A percentile compares a stretch with the other conserved stretches of the same genome.
Conservation (phyloP, 371 early-diverging fungal species). For the Sporodiniella umbellata region DNA sequence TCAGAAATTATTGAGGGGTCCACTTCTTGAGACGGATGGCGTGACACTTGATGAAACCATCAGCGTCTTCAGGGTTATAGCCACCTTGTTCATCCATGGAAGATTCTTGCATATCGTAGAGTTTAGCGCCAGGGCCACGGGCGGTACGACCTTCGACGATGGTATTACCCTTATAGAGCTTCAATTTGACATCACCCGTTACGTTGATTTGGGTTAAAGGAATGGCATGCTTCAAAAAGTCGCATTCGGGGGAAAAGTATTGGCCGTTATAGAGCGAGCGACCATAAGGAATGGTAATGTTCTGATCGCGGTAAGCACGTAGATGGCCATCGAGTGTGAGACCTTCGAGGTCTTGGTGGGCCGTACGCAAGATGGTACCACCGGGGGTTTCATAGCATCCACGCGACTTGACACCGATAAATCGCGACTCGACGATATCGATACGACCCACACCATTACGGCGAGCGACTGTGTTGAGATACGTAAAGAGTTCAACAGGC, state of each 20-base stretch:
- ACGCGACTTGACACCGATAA: conserved; percentile 97
- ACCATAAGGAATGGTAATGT: conserved; percentile 74
- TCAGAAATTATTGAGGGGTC: conserved; percentile 36
- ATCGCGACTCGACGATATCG: conserved; percentile 97
- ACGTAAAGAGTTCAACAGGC: conserved; percentile 85
- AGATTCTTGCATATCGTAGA: conserved; percentile 93
- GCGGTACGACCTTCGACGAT: conserved; percentile 86
- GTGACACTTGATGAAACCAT: conserved; percentile 96
- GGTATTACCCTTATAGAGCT: conserved; percentile 95
- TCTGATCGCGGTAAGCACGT: conserved; percentile 87
- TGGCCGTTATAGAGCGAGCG: conserved; percentile 89
- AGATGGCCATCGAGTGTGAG: conserved; percentile 93
- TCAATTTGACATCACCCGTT: conserved; percentile 87
- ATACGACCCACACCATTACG: conserved; percentile 96
- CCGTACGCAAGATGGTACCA: conserved; percentile 91
- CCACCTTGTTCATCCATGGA: conserved; percentile 96
- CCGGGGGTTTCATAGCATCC: conserved; percentile 99
- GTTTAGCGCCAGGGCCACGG: conserved; percentile 66
- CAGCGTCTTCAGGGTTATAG: conserved; percentile 88
- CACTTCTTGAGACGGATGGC: conserved; percentile 95
- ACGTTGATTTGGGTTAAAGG: conserved; percentile 81
- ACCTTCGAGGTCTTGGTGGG: conserved; percentile 95
- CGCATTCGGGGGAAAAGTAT: conserved; percentile 95
- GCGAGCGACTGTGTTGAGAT: conserved; percentile 92
- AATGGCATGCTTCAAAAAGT: conserved; percentile 80